Conservation (phyloP, 2,329 filamentous ascomycete genomes). For the Leptographium procerum region DNA sequence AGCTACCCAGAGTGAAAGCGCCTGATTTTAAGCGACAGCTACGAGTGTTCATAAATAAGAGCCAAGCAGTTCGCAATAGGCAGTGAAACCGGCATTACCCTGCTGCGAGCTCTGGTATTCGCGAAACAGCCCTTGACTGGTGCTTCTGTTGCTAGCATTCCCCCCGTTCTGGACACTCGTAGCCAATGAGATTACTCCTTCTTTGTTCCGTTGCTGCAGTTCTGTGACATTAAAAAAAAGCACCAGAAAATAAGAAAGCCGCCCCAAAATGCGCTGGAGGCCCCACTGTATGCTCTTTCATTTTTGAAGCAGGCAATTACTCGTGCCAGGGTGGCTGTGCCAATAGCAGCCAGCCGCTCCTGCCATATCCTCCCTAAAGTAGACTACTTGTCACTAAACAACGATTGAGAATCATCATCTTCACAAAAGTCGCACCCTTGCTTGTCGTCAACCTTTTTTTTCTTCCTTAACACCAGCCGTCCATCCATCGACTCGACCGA, state of each 20-base stretch:
- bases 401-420: not conserved
- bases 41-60: not conserved
- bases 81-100: not conserved
- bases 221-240: not conserved
- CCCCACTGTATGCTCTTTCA: not conserved
- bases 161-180: too few species aligned
- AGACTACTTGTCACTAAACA: not conserved
- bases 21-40: not conserved
- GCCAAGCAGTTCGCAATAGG: not conserved
- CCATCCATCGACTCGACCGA: not conserved
- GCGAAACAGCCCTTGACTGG: too few species aligned
- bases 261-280: not conserved
- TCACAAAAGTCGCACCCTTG: not conserved
- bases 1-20: not conserved
- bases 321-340: conserved; percentile 12
- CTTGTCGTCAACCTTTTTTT: not conserved
- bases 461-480: not conserved
- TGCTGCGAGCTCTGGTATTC: not conserved
- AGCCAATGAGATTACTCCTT: too few species aligned
- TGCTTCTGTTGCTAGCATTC: too few species aligned
- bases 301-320: not conserved
- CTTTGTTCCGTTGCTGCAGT: too few species aligned
- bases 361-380: not conserved
- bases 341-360: not conserved
- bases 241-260: not conserved